Conservation (phyloP, 139 green algal genomes). For the Pleodorina starrii region DNA sequence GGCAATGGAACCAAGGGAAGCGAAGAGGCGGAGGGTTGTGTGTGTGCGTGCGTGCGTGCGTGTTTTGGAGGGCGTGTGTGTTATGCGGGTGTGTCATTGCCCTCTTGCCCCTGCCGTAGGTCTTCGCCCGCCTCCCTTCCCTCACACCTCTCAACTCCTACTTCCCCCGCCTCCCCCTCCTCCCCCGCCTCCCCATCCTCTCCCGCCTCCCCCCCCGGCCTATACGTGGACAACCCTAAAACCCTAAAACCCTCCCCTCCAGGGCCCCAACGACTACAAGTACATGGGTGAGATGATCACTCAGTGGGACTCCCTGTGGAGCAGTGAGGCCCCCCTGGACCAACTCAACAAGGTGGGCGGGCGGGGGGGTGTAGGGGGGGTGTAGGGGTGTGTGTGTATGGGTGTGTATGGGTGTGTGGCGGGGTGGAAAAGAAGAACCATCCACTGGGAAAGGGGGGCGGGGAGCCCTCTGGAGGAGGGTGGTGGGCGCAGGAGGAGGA, state of each 20-base stretch:
- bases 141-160: not conserved
- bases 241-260: not conserved
- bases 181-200: not conserved
- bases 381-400: not conserved
- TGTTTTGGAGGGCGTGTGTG: too few species aligned
- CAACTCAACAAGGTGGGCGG: conserved; percentile 3
- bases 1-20: too few species aligned
- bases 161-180: not conserved
- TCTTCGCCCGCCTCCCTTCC: too few species aligned
- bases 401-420: not conserved
- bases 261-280: conserved; percentile 46
- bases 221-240: not conserved
- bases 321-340: conserved; percentile 21
- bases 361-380: too few species aligned
- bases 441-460: too few species aligned
- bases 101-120: too few species aligned
- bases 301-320: conserved; percentile 40
- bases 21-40: too few species aligned
- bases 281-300: conserved; percentile 34
- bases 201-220: too few species aligned
- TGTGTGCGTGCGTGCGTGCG: too few species aligned
- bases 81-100: too few species aligned
- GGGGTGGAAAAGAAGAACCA: too few species aligned
- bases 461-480: too few species aligned
- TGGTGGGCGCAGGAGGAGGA: not conserved